Conservation (phyloP, 176 grass and related monocot species). For the Tillandsia leiboldiana region DNA sequence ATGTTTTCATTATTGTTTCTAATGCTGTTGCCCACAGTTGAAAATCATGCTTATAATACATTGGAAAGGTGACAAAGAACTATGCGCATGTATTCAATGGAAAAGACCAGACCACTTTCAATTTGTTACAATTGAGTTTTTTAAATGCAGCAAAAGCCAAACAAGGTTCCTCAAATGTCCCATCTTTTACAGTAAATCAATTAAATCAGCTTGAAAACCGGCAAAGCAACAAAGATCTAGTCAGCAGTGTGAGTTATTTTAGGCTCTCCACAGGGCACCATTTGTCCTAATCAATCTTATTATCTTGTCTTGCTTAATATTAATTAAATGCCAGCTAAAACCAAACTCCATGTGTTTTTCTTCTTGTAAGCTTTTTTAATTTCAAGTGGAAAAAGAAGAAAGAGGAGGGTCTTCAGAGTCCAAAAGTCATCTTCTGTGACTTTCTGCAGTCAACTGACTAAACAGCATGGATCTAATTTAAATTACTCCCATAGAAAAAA, state of each 20-base stretch:
- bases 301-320: neutral
- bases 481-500: no score
- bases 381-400: neutral
- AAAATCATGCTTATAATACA: no score
- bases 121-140: neutral
- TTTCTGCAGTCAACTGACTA: neutral
- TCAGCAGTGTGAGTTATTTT: conserved; percentile 4
- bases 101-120: no score
- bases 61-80: no score
- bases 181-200: neutral
- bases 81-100: no score
- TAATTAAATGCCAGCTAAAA: neutral
- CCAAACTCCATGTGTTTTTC: neutral
- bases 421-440: neutral
- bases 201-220: neutral
- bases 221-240: conserved; percentile 11
- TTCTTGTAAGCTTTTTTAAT: neutral
- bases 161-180: neutral
- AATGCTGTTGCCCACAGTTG: no score
- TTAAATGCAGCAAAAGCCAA: neutral
- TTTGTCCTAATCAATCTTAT: neutral
- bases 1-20: no score
- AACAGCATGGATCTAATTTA: neutral
- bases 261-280: conserved; percentile 2
- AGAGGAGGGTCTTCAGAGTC: neutral